Evolutionary conservation across 352 stramenopile genomes (phyloP), one percentile per base, ranked within the genome.

Genomic region (Phytophthora sp.): DNA sequence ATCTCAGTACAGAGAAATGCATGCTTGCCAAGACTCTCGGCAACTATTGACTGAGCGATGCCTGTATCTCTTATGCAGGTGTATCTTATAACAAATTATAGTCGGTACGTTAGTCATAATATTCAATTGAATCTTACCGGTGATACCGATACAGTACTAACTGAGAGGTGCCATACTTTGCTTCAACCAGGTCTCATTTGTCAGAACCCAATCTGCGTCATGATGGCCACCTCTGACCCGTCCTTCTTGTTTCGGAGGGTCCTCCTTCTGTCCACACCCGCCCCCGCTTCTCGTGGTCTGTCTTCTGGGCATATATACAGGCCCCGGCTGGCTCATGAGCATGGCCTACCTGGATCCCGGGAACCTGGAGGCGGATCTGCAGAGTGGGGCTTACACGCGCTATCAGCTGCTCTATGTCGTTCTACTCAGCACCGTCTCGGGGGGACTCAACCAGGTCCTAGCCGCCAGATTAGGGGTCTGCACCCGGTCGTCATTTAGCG

Each of bases 291-390:
- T 89, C 76, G 0, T 89, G 80, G 80, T 53, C 69, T 26, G 57
- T 63, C 30, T 89, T 90, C 66, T 87, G 77, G 80, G 69, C 75
- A n/a, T n/a, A 24, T 86, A 67, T 51, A 84, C 79, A 0, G 79
- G 80, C 1, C 80, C 80, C 16, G 80, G 80, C 0, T 88, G 80
- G 80, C 76, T 88, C 73, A 84, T 88, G 75, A 84, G 77, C 60
- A 90, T 96, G 64, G 92, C 93, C 12, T 98, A 98, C 57, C 62
- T 98, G 30, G 93, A 98, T 71, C 93, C 91, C 0, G 91, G 89
- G 8, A 98, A 98, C 68, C 90, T 98, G 42, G 91, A 98, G 59
- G 90, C 90, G 9, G 91, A 98, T 62, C 83, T 98, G 52, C 91
- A 98, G 64, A 93, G 81, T 33, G 91, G 91, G 30, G 82, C 79